A percentile compares a stretch with the other conserved stretches of the same genome.
Evolutionary conservation across 805 yeast genomes (phyloP).

Genomic region (Metschnikowia sp.): DNA sequence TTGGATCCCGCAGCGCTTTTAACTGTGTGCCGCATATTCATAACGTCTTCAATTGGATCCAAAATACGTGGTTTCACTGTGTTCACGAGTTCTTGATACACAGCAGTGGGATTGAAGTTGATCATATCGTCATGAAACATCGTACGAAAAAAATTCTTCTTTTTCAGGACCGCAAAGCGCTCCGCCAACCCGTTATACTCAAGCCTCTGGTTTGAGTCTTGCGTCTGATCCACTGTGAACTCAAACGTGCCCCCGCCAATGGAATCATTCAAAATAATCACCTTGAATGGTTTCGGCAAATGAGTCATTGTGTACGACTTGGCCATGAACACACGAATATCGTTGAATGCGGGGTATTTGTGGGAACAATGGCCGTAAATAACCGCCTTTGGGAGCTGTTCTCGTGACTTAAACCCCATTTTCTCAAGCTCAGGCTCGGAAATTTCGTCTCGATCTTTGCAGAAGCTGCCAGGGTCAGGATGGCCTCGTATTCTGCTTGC

Average conservation of each 20-base stretch:
- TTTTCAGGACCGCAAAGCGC: conserved; percentile 2
- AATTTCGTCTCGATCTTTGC: conserved; percentile 18
- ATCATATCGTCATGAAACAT: conserved; percentile 5
- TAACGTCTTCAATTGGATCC: conserved; percentile 22
- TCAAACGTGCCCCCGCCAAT: conserved; percentile 29
- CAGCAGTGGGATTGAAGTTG: conserved; percentile 16
- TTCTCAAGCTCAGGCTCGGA: conserved; percentile 18
- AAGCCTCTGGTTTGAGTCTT: conserved; percentile 12
- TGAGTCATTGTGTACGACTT: conserved; percentile 23
- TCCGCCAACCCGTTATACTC: conserved; percentile 14
- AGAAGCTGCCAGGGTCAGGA: conserved; percentile 22
- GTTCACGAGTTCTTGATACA: conserved; percentile 23
- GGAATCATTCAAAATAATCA: conserved; percentile 23
- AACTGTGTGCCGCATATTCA: conserved; percentile 23
- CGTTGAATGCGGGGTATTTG: conserved; percentile 12
- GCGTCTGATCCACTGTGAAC: conserved; percentile 20
- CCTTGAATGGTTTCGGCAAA: conserved; percentile 23
- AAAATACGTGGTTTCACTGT: conserved; percentile 21
- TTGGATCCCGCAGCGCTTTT: conserved; percentile 1
- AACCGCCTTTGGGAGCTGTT: conserved; percentile 27
- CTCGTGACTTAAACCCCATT: conserved; percentile 23
- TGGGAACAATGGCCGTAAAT: conserved; percentile 17
- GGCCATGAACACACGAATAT: conserved; percentile 20
- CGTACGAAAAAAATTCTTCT: not conserved
- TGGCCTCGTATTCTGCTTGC: conserved; percentile 14